Percentiles rank a stretch among this genome's conserved stretches.
These are phyloP conservation scores for Candida gorgasii DNA, from an alignment of 805 yeast genomes.

Conservation along the genomic window DNA sequence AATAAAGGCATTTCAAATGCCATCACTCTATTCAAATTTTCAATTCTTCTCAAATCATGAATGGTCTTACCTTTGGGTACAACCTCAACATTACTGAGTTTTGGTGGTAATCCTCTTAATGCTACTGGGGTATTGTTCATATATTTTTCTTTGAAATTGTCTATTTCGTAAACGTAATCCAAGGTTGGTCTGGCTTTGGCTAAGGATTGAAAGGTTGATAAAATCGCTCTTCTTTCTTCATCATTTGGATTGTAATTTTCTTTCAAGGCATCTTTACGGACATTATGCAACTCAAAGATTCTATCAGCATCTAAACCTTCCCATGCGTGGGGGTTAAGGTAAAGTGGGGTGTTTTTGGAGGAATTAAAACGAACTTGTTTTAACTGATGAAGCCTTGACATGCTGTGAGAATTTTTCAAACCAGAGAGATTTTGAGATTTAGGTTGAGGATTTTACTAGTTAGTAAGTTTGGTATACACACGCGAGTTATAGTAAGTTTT, in stretches of 20 bases:
- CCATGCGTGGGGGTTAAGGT: conserved; percentile 71
- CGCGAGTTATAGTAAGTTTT: not conserved
- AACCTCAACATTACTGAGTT: conserved; percentile 36
- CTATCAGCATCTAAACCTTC: conserved; percentile 62
- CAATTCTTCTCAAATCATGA: conserved; percentile 63
- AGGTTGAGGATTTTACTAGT: no score
- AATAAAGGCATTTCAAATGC: conserved; percentile 92
- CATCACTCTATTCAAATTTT: conserved; percentile 76
- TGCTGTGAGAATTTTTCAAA: conserved; percentile 9
- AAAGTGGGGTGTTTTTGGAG: conserved; percentile 29
- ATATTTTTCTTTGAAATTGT: conserved; percentile 41
- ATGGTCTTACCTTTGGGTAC: conserved; percentile 37
- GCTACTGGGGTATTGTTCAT: conserved; percentile 43
- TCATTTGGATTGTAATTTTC: conserved; percentile 53
- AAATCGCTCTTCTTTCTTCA: conserved; percentile 56
- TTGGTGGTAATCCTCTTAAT: conserved; percentile 39
- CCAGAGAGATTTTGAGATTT: no score
- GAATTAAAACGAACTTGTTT: conserved; percentile 14
- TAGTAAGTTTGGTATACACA: not conserved
- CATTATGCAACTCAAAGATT: conserved; percentile 59
- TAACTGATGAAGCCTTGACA: no score
- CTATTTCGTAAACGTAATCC: conserved; percentile 42
- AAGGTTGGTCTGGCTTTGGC: conserved; percentile 30
- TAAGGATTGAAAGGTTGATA: conserved; percentile 38
- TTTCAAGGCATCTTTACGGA: conserved; percentile 51